Evolutionary conservation across 1,139 yeast genomes (phyloP).

Genomic region (Kurtzmaniella quercitrusa): DNA sequence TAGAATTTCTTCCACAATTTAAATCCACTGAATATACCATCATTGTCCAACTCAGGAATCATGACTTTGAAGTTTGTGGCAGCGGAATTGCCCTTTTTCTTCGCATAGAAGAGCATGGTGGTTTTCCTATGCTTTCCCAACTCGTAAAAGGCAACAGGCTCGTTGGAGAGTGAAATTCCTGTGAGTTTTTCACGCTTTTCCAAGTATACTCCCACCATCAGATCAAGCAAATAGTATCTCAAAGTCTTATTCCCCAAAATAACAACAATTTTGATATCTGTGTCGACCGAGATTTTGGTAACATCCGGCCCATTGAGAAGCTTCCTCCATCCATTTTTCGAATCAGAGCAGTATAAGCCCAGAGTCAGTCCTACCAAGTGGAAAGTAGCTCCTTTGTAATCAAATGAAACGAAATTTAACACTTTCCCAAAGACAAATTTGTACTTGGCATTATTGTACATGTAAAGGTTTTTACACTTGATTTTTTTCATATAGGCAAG

Average conservation of each 20-base stretch:
- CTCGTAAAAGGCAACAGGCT: slow-evolving; percentile 46
- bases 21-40: slow-evolving; percentile 47
- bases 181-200: slow-evolving; percentile 28
- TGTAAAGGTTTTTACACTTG: slow-evolving; percentile 28
- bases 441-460: slow-evolving; percentile 18
- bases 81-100: slow-evolving; percentile 44
- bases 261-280: slow-evolving; percentile 53
- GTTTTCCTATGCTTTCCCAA: slow-evolving; percentile 61
- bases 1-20: slow-evolving; percentile 46
- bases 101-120: slow-evolving; percentile 52
- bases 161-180: slow-evolving; percentile 33
- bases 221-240: slow-evolving; percentile 55
- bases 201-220: slow-evolving; percentile 35
- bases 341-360: slow-evolving; percentile 47
- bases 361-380: slow-evolving; percentile 30
- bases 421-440: slow-evolving; percentile 26
- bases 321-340: slow-evolving; percentile 54
- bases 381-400: slow-evolving; percentile 20
- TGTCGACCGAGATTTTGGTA: slow-evolving; percentile 58
- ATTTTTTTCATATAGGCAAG: slow-evolving; percentile 16
- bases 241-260: slow-evolving; percentile 57
- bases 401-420: slow-evolving; percentile 24
- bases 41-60: slow-evolving; percentile 46
- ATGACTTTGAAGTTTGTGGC: slow-evolving; percentile 49
- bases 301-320: slow-evolving; percentile 53